Evolutionary conservation across 192 early-diverging fungal species (phyloP).

Genomic region (Kappamyces sp.): DNA sequence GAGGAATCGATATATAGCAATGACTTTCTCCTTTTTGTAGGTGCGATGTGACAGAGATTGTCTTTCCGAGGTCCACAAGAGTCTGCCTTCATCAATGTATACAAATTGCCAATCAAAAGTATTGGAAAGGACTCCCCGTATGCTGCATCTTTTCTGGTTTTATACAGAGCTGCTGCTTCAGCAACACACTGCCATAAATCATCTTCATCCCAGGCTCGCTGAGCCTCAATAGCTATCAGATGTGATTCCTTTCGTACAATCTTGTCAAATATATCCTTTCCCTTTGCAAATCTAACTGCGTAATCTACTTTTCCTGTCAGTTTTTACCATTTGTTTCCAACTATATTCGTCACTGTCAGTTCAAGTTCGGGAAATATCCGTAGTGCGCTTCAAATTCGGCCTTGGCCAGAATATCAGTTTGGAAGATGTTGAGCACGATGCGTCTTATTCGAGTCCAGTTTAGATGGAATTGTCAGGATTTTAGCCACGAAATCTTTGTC

Average conservation of each 20-base stretch:
- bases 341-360: slow-evolving; percentile 17
- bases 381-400: slow-evolving; percentile 17
- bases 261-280: slow-evolving; percentile 19
- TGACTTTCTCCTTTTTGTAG: too few species aligned
- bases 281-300: slow-evolving; percentile 19
- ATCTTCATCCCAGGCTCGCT: slow-evolving; percentile 15
- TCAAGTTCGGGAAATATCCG: slow-evolving; percentile 27
- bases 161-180: slow-evolving; percentile 33
- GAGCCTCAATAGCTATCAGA: slow-evolving; percentile 34
- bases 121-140: slow-evolving; percentile 29
- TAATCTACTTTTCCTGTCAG: slow-evolving; percentile 31
- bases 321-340: slow-evolving; percentile 27
- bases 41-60: too few species aligned
- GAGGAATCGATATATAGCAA: too few species aligned
- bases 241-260: slow-evolving; percentile 19
- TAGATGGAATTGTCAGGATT: too few species aligned
- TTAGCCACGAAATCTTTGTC: too few species aligned
- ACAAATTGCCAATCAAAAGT: slow-evolving; percentile 25
- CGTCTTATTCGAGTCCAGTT: not conserved
- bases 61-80: slow-evolving; percentile 2
- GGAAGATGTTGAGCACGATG: slow-evolving; percentile 30
- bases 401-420: slow-evolving; percentile 27
- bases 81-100: slow-evolving; percentile 23
- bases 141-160: slow-evolving; percentile 26
- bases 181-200: slow-evolving; percentile 32